Evolutionary conservation across 352 stramenopile genomes (phyloP), one percentile per base, ranked within the genome.

Genomic region (Phytopythium oedochilum): DNA sequence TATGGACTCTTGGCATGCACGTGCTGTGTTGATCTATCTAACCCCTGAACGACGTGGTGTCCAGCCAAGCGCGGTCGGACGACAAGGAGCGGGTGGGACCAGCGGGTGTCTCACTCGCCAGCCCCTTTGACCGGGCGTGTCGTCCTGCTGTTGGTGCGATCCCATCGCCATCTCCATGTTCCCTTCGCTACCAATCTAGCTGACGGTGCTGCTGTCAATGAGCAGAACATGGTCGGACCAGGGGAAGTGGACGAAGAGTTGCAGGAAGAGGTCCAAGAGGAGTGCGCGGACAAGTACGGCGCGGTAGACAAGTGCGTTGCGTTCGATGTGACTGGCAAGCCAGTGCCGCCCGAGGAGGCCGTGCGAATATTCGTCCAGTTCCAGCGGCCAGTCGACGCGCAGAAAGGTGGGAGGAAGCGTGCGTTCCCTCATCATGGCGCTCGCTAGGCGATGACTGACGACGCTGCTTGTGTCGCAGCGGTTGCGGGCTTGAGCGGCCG

Each of bases 301-400:
- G 68, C 73, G 10, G 89, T 97, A 8, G 57, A 43, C 20, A 80
- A 83, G 25, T 96, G 88, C 53, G 20, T 94, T 15, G 74, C 96
- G 20, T 81, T 82, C 52, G 84, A 97, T 68, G 56, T 83, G 25
- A 71, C 53, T 15, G 70, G 64, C 28, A 68, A 60, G 12, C 34
- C 14, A 1, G 70, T 83, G 4, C 14, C 53, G 7, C 55, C 75
- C 1, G 79, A 95, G 64, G 78, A 96, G 72, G 77, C 76, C 10
- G 86, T 97, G 9, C 83, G 87, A 11, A 96, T 93, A 39, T 97
- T 97, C 58, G 88, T 97, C 39, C 67, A 94, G 57, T 97, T 97
- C 59, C 62, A 72, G 28, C 63, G 75, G 12, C 63, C 78, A 42
- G 46, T 50, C 34, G 79, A 92, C 54, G 88, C 89, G 8, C 76